Conservation (phyloP, 2,329 filamentous ascomycete species). For the Plectosphaerella plurivora region DNA sequence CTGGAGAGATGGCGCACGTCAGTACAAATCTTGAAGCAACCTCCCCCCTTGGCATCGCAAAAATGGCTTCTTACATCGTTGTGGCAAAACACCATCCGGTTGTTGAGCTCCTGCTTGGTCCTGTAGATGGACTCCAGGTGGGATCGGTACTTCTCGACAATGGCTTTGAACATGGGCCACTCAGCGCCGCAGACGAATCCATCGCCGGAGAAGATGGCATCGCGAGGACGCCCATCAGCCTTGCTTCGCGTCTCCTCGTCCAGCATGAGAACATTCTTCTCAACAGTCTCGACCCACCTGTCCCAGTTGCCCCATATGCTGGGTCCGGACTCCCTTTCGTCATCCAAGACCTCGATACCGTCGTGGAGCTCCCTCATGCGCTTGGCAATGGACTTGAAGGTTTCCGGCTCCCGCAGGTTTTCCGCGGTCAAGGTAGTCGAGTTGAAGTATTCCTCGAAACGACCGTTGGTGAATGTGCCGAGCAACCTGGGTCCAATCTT, state of each 20-base stretch:
- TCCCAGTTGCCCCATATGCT: slow-evolving; percentile 94
- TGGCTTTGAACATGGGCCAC: slow-evolving; percentile 72
- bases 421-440: slow-evolving; percentile 73
- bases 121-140: slow-evolving; percentile 73
- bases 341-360: slow-evolving; percentile 77
- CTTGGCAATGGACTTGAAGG: slow-evolving; percentile 90
- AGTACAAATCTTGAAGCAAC: background rate
- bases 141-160: slow-evolving; percentile 71
- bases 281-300: slow-evolving; percentile 71
- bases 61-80: slow-evolving; percentile 70
- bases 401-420: slow-evolving; percentile 76
- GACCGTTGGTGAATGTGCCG: slow-evolving; percentile 89
- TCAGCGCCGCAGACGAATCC: slow-evolving; percentile 80
- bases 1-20: slow-evolving; percentile 34
- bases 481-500: slow-evolving; percentile 88
- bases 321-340: slow-evolving; percentile 74
- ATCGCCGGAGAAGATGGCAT: slow-evolving; percentile 6
- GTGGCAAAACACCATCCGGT: slow-evolving; percentile 87
- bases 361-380: slow-evolving; percentile 95
- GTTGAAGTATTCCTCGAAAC: slow-evolving; percentile 92
- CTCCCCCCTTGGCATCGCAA: background rate
- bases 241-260: slow-evolving; percentile 54
- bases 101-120: slow-evolving; percentile 59
- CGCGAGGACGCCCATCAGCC: slow-evolving; percentile 23
- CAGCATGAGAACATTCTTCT: slow-evolving; percentile 51